Conservation (phyloP, 2,329 filamentous ascomycete genomes). For the Tolypocladium tundrense region DNA sequence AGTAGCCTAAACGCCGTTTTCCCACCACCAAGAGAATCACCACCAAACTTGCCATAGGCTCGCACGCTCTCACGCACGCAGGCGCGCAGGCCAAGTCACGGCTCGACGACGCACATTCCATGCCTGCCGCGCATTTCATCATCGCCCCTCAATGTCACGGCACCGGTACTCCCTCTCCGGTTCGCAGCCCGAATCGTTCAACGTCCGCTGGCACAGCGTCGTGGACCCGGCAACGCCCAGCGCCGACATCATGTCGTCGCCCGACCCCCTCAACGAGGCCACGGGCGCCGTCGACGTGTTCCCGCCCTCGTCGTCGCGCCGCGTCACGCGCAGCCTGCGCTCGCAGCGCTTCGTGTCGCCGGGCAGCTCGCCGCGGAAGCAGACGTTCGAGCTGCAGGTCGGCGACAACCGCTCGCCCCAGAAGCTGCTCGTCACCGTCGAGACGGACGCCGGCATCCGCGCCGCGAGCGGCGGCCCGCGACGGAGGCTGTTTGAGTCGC, state of each 20-base stretch:
- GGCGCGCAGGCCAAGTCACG: neutral
- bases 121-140: neutral
- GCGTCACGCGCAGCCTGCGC: slow-evolving; percentile 33
- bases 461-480: slow-evolving; percentile 21
- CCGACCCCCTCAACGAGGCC: slow-evolving; percentile 37
- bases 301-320: slow-evolving; percentile 27
- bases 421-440: slow-evolving; percentile 44
- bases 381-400: slow-evolving; percentile 46
- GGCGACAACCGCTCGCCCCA: slow-evolving; percentile 40
- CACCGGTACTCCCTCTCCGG: slow-evolving; percentile 11
- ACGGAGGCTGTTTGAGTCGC: slow-evolving; percentile 32
- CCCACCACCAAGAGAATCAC: neutral
- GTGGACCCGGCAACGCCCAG: slow-evolving; percentile 24
- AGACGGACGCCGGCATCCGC: slow-evolving; percentile 22
- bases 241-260: slow-evolving; percentile 37
- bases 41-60: too few relatives aligned
- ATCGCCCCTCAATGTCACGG: slow-evolving; percentile 17
- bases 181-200: slow-evolving; percentile 15
- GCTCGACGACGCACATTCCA: neutral
- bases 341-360: slow-evolving; percentile 27
- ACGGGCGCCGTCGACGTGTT: slow-evolving; percentile 21
- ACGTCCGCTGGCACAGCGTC: slow-evolving; percentile 24
- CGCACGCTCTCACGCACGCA: too few relatives aligned
- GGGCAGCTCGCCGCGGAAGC: slow-evolving; percentile 39
- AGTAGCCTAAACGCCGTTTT: neutral